phyloP scores from a whole-genome alignment of 2,329 filamentous ascomycete genomes.

The Kalaharituber pfeilii region DNA sequence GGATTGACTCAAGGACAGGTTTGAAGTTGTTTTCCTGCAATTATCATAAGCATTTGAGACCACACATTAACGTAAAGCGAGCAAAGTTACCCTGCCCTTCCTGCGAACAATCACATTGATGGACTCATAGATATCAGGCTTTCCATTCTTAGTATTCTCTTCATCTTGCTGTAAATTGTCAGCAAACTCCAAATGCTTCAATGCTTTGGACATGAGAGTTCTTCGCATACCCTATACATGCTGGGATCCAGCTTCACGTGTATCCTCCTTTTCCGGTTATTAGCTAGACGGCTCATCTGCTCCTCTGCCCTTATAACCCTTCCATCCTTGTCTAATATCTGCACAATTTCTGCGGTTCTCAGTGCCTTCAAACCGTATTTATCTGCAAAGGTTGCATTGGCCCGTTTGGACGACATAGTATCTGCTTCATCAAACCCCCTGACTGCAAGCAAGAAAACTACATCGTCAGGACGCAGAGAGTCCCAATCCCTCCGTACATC shows the following conservation, averaged over 20 bases:
- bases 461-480: slow-evolving; percentile 65
- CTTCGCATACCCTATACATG: slow-evolving; percentile 43
- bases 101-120: slow-evolving; percentile 77
- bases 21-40: slow-evolving; percentile 82
- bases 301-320: slow-evolving; percentile 34
- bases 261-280: slow-evolving; percentile 48
- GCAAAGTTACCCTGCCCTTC: slow-evolving; percentile 39
- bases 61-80: too few species aligned
- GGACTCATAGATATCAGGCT: slow-evolving; percentile 59
- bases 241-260: slow-evolving; percentile 65
- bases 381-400: slow-evolving; percentile 34
- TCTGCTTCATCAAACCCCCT: slow-evolving; percentile 38
- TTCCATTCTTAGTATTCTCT: slow-evolving; percentile 45
- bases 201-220: neutral
- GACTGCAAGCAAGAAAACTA: slow-evolving; percentile 70
- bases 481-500: slow-evolving; percentile 78
- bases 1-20: slow-evolving; percentile 79
- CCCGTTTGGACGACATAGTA: slow-evolving; percentile 34
- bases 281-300: slow-evolving; percentile 39
- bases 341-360: slow-evolving; percentile 68
- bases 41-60: slow-evolving; percentile 5
- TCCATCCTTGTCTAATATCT: slow-evolving; percentile 72
- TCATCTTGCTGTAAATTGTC: slow-evolving; percentile 38
- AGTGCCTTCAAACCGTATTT: slow-evolving; percentile 52
- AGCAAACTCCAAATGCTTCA: slow-evolving; percentile 5